These are phyloP conservation scores for Phytophthora hybrid DNA, from an alignment of 352 stramenopile genomes.

Conservation along the genomic window DNA sequence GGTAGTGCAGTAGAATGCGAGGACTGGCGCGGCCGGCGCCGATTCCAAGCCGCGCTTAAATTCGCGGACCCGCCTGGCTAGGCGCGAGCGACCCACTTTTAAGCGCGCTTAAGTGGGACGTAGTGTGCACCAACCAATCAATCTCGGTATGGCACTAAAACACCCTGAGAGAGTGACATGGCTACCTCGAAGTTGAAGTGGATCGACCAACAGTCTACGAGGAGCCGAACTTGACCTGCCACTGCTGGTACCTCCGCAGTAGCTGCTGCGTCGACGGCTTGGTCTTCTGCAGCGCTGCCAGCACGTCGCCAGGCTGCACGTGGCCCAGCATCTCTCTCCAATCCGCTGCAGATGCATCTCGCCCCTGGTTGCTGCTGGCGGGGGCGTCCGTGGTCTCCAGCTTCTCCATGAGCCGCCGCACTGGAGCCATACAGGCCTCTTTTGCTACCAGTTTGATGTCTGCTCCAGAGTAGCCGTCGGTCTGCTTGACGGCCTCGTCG, in stretches of 20 bases:
- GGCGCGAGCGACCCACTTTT: constrained; percentile 4
- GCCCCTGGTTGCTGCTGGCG: constrained; percentile 28
- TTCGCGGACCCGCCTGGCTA: constrained; percentile 23
- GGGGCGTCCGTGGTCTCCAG: constrained; percentile 56
- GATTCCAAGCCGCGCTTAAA: constrained; percentile 46
- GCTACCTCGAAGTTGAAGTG: constrained; percentile 33
- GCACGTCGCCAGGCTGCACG: constrained; percentile 63
- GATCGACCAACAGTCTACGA: constrained; percentile 31
- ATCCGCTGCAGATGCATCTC: constrained; percentile 38
- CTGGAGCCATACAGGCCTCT: constrained; percentile 86
- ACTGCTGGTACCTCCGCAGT: constrained; percentile 83
- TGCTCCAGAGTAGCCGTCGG: constrained; percentile 81
- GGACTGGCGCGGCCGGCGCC: constrained; percentile 44
- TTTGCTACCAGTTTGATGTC: constrained; percentile 90
- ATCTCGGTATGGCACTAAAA: constrained; percentile 6
- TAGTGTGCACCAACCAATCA: constrained; percentile 42
- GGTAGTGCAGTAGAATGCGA: constrained; percentile 77
- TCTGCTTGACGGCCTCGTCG: constrained; percentile 55
- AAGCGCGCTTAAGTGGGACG: constrained; percentile 40
- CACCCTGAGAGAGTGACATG: constrained; percentile 22
- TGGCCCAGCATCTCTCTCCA: constrained; percentile 72
- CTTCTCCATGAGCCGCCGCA: constrained; percentile 72
- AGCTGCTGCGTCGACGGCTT: constrained; percentile 82
- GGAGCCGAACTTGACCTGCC: constrained; percentile 84
- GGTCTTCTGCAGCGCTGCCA: constrained; percentile 73